Evolutionary conservation across 306 rosid genomes (phyloP), one percentile per base, ranked within the genome.

Genomic region (Fagus crenata): DNA sequence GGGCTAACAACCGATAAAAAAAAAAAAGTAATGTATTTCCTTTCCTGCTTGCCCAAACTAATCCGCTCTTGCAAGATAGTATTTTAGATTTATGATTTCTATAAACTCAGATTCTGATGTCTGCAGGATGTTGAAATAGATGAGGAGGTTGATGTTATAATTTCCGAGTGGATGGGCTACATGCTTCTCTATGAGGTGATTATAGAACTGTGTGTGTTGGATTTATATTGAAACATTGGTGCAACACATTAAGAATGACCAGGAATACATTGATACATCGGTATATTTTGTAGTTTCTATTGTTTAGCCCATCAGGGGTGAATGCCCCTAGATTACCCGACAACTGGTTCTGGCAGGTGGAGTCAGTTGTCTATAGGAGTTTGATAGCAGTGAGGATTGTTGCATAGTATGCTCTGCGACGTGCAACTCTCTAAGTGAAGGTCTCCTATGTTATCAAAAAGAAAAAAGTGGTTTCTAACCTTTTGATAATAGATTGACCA

Each of bases 91-190:
- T 67, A 39, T 39, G 71, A 37, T 67, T 67, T 67, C 17, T 17
- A 3, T 67, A 3, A 85, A 43, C 80, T 64, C 51, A 31, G 67
- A 22, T 33, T 78, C 59, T 81, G 53, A 37, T 49, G 72, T 74
- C 74, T 89, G 87, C 93, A 95, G 99, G 99, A 95, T 88, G 93
- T 95, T 85, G 84, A 89, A 81, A 95, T 92, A 78, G 87, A 95
- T 55, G 99, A 92, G 81, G 87, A 78, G 84, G 97, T 92, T 79
- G 99, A 95, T 82, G 99, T 95, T 75, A 95, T 95, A 81, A 88
- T 95, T 81, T 95, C 99, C 32, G 99, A 95, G 82, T 95, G 99
- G 99, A 95, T 95, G 99, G 99, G 99, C 67, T 95, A 95, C 81
- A 95, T 95, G 99, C 99, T 95, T 78, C 89, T 95, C 54, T 95